Percentiles rank a stretch among this genome's conserved stretches.
Evolutionary conservation across 2,329 filamentous ascomycete species (phyloP).

Genomic region (Emmonsiellopsis sp.): DNA sequence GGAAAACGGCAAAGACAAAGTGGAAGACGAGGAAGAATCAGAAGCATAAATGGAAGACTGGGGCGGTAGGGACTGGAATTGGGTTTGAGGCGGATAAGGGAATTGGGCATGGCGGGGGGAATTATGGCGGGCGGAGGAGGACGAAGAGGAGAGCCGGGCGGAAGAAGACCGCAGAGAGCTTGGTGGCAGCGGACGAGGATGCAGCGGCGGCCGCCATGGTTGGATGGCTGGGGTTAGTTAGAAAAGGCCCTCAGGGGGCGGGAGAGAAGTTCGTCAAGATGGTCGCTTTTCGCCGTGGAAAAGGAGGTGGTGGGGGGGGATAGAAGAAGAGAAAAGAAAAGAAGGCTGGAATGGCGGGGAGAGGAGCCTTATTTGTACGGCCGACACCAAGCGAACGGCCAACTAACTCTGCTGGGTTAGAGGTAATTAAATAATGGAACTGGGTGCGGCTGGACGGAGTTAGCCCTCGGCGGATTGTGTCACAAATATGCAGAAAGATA

Average conservation of each 20-base stretch:
- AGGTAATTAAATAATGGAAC: too few species aligned
- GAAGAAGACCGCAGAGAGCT: background rate
- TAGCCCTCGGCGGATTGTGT: too few species aligned
- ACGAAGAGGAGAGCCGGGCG: background rate
- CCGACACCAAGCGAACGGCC: too few species aligned
- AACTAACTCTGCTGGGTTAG: too few species aligned
- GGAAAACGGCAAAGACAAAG: conserved; percentile 1
- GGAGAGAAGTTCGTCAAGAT: background rate
- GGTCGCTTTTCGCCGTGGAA: conserved; percentile 1
- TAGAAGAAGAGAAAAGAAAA: background rate
- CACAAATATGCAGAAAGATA: too few species aligned
- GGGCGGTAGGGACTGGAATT: background rate
- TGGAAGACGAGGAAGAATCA: background rate
- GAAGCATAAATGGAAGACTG: background rate
- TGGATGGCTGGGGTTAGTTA: conserved; percentile 6
- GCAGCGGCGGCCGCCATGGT: conserved; percentile 4
- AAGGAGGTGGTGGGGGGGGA: background rate
- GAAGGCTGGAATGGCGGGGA: background rate
- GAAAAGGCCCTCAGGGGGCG: conserved; percentile 3
- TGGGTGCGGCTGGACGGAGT: too few species aligned
- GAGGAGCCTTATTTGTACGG: too few species aligned
- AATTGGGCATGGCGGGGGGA: background rate
- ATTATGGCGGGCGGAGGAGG: conserved; percentile 8
- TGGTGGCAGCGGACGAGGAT: background rate
- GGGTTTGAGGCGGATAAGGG: background rate